These are phyloP conservation scores for Lindgomyces ingoldianus DNA, from an alignment of 495 filamentous ascomycete species.

Conservation along the genomic window DNA sequence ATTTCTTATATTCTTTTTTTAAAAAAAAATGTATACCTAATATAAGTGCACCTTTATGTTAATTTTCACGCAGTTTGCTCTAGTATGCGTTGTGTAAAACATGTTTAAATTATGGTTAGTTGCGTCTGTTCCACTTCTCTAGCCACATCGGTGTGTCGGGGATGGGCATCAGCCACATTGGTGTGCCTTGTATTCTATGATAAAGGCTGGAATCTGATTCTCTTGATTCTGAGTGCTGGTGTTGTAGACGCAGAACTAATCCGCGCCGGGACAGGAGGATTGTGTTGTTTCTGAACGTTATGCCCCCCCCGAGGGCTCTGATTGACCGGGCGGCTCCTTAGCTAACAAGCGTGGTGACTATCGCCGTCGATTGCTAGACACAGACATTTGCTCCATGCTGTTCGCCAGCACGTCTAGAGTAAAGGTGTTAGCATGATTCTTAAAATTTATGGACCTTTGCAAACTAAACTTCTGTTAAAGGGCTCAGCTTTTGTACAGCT, in stretches of 20 bases:
- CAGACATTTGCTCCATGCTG: conserved; percentile 16
- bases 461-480: conserved; percentile 23
- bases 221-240: conserved; percentile 11
- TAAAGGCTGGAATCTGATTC: background rate
- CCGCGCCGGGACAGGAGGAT: conserved; percentile 26
- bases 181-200: conserved; percentile 1
- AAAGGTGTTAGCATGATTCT: conserved; percentile 34
- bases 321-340: background rate
- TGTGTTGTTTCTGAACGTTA: conserved; percentile 1
- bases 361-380: background rate
- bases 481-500: background rate
- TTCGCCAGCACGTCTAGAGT: conserved; percentile 20
- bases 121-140: too few species aligned
- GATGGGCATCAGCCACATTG: too few species aligned
- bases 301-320: background rate
- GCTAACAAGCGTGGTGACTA: background rate
- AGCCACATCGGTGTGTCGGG: too few species aligned
- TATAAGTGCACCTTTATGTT: too few species aligned
- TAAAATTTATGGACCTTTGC: conserved; percentile 17
- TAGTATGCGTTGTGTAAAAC: too few species aligned
- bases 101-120: too few species aligned
- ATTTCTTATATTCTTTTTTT: too few species aligned
- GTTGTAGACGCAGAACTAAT: conserved; percentile 44
- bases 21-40: too few species aligned
- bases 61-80: too few species aligned